These are phyloP conservation scores for Colletotrichum navitas DNA, from an alignment of 2,329 filamentous ascomycete species.

Conservation along the genomic window DNA sequence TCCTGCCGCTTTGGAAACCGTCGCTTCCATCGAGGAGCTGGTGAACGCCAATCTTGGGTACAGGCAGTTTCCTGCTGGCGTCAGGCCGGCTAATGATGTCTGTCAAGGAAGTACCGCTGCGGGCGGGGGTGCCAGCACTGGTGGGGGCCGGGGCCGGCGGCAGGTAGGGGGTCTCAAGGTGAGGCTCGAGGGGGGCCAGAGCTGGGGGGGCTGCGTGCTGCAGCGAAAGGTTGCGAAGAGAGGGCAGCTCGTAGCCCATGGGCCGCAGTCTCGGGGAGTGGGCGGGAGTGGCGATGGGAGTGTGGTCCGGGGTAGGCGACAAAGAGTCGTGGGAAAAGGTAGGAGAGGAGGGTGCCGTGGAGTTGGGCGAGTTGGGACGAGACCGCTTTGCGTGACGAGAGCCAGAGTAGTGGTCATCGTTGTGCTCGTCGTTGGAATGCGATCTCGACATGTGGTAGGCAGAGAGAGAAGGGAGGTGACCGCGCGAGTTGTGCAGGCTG, in stretches of 20 bases:
- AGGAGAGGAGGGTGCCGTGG: conserved; percentile 93
- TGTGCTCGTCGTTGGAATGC: conserved; percentile 82
- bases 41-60: conserved; percentile 90
- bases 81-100: conserved; percentile 95
- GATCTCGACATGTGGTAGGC: conserved; percentile 96
- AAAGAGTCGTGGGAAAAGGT: conserved; percentile 97
- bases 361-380: conserved; percentile 92
- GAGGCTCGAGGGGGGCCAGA: conserved; percentile 70
- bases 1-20: conserved; percentile 79
- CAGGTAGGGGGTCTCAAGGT: conserved; percentile 59
- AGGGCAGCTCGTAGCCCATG: conserved; percentile 84
- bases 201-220: conserved; percentile 67
- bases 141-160: conserved; percentile 61
- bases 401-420: conserved; percentile 81
- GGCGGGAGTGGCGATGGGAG: conserved; percentile 95
- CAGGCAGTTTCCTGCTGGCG: conserved; percentile 88
- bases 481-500: conserved; percentile 63
- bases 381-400: conserved; percentile 85
- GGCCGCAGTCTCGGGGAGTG: conserved; percentile 93
- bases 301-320: conserved; percentile 96
- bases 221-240: conserved; percentile 76
- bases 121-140: conserved; percentile 63
- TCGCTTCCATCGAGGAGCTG: conserved; percentile 80
- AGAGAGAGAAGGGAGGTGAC: conserved; percentile 80
- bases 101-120: conserved; percentile 82